Evolutionary conservation across 2,329 filamentous ascomycete species (phyloP).

Genomic region (Clarireedia paspali): DNA sequence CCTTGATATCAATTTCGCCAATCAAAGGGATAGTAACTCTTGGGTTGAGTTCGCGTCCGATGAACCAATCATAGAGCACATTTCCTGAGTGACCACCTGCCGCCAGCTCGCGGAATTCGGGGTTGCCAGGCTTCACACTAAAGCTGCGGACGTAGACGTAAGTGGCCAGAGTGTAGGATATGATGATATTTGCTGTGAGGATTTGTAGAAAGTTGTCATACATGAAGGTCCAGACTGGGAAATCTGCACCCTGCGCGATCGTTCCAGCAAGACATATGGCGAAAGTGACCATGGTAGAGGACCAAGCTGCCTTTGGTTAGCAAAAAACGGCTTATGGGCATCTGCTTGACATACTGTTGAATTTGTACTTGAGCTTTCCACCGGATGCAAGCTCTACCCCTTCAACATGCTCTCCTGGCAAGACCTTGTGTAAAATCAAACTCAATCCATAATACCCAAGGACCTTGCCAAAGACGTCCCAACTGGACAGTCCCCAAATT

Average conservation of each 20-base stretch:
- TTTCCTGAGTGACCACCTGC: slow-evolving; percentile 77
- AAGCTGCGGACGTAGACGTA: slow-evolving; percentile 82
- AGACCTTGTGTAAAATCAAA: slow-evolving; percentile 63
- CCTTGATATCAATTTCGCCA: slow-evolving; percentile 83
- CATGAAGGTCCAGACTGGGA: slow-evolving; percentile 86
- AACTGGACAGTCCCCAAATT: slow-evolving; percentile 61
- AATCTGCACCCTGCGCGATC: slow-evolving; percentile 67
- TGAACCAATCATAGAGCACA: slow-evolving; percentile 91
- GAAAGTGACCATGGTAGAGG: slow-evolving; percentile 66
- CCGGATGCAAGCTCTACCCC: slow-evolving; percentile 65
- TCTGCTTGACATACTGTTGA: slow-evolving; percentile 52
- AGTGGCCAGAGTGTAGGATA: slow-evolving; percentile 63
- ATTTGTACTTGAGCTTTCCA: slow-evolving; percentile 71
- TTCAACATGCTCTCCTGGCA: slow-evolving; percentile 66
- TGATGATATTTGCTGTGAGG: slow-evolving; percentile 72
- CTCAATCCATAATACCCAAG: slow-evolving; percentile 73
- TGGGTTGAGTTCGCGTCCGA: slow-evolving; percentile 91
- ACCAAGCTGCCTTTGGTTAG: slow-evolving; percentile 50
- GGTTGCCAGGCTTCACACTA: slow-evolving; percentile 67
- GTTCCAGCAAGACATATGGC: slow-evolving; percentile 68
- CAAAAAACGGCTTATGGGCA: slow-evolving; percentile 1
- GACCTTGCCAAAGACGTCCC: slow-evolving; percentile 60
- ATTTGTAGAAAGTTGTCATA: slow-evolving; percentile 85
- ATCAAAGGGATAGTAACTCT: slow-evolving; percentile 71
- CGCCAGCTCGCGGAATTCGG: slow-evolving; percentile 68